A percentile compares a stretch with the other conserved stretches of the same genome.
These are phyloP conservation scores for Botrytis deweyae DNA, from an alignment of 2,329 filamentous ascomycete genomes.

Conservation along the genomic window DNA sequence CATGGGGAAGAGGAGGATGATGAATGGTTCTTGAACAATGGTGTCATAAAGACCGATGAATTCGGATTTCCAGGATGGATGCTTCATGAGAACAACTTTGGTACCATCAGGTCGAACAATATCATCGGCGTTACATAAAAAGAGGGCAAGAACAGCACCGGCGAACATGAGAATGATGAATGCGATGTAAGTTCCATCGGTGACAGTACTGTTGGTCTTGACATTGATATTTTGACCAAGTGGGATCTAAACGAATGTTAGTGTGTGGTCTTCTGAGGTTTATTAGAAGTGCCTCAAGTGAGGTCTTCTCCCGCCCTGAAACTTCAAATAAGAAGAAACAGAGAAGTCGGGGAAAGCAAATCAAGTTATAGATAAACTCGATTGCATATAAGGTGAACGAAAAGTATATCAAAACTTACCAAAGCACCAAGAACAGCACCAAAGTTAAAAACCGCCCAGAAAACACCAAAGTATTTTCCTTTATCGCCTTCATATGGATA, in stretches of 20 bases:
- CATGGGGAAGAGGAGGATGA: constrained; percentile 76
- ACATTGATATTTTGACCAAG: constrained; percentile 69
- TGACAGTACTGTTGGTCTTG: constrained; percentile 51
- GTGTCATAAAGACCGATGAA: constrained; percentile 74
- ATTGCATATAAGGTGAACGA: background rate
- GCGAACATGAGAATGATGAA: constrained; percentile 80
- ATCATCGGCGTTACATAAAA: constrained; percentile 68
- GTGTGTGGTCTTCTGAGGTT: background rate
- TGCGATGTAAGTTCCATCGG: constrained; percentile 81
- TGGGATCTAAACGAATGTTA: constrained; percentile 53
- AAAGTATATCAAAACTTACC: constrained; percentile 40
- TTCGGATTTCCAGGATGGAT: constrained; percentile 82
- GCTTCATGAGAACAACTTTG: constrained; percentile 83
- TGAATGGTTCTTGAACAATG: constrained; percentile 67
- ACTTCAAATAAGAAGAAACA: background rate
- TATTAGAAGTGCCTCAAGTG: background rate
- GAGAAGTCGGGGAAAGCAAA: too few relatives aligned
- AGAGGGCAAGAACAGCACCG: constrained; percentile 68
- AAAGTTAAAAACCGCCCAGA: constrained; percentile 95
- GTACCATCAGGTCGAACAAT: constrained; percentile 77
- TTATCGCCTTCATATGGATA: constrained; percentile 81
- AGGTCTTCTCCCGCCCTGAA: background rate
- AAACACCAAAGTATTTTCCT: constrained; percentile 84
- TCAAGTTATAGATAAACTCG: background rate
- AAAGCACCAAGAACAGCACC: constrained; percentile 83